phyloP scores from a whole-genome alignment of 1,139 yeast species.

The Pneumocystis carinii region DNA sequence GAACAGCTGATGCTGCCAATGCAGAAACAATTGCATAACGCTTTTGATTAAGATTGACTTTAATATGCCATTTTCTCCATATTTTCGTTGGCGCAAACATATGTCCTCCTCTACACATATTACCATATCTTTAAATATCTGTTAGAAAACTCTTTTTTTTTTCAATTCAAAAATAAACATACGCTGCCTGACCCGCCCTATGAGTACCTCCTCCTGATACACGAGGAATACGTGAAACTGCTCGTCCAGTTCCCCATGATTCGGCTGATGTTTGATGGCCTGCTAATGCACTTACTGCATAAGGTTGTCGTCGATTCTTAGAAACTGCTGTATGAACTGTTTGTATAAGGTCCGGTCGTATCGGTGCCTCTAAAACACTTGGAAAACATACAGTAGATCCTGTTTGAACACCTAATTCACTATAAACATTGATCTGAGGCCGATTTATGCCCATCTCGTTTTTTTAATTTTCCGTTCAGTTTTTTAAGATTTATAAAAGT shows the following conservation, averaged over 20 bases:
- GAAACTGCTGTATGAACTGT: constrained; percentile 94
- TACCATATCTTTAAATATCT: constrained; percentile 43
- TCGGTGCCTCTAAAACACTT: constrained; percentile 98
- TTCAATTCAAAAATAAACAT: neutral
- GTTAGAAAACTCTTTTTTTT: too few relatives aligned
- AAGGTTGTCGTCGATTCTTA: constrained; percentile 99
- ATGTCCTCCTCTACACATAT: constrained; percentile 99
- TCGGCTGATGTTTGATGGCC: constrained; percentile 99
- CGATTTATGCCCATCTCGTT: constrained; percentile 5
- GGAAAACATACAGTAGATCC: constrained; percentile 82
- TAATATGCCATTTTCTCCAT: constrained; percentile 99
- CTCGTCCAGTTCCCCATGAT: constrained; percentile 99
- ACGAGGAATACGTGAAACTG: constrained; percentile 99
- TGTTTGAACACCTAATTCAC: constrained; percentile 78
- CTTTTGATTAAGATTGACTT: constrained; percentile 99
- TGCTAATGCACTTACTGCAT: constrained; percentile 97
- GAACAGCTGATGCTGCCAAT: constrained; percentile 97
- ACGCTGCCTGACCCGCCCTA: constrained; percentile 99
- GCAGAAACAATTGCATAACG: constrained; percentile 99
- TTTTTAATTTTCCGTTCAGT: neutral
- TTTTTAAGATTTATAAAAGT: neutral
- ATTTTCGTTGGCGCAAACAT: constrained; percentile 99
- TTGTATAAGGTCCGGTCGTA: constrained; percentile 99
- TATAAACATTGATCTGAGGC: constrained; percentile 61
- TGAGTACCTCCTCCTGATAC: constrained; percentile 99